Percentiles rank a stretch among this genome's conserved stretches.
These are phyloP conservation scores for Lipomyces sp. DNA, from an alignment of 805 yeast genomes.

Conservation along the genomic window DNA sequence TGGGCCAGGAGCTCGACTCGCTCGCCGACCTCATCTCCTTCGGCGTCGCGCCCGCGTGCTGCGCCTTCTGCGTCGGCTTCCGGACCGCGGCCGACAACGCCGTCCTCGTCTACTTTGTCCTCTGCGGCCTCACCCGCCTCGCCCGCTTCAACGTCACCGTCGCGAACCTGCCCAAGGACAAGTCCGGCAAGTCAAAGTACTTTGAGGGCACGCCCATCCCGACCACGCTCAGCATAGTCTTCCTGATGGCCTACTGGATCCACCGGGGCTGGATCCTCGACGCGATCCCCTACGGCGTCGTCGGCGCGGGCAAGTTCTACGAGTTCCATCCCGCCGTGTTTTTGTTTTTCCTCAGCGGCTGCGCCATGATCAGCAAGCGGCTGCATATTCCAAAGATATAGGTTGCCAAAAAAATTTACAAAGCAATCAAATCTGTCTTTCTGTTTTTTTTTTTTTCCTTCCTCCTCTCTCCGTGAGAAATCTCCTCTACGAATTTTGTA, in stretches of 20 bases:
- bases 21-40: slow-evolving; percentile 87
- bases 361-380: slow-evolving; percentile 87
- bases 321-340: slow-evolving; percentile 74
- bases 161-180: slow-evolving; percentile 85
- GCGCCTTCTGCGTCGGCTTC: slow-evolving; percentile 88
- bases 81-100: slow-evolving; percentile 78
- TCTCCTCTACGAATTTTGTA: too few relatives aligned
- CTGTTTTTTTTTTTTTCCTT: too few relatives aligned
- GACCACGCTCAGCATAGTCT: slow-evolving; percentile 72
- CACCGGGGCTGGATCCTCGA: slow-evolving; percentile 43
- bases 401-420: too few relatives aligned
- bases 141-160: slow-evolving; percentile 96
- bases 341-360: slow-evolving; percentile 74
- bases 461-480: too few relatives aligned
- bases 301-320: slow-evolving; percentile 51
- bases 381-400: slow-evolving; percentile 85
- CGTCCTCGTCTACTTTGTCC: slow-evolving; percentile 74
- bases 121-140: slow-evolving; percentile 89
- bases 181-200: slow-evolving; percentile 76
- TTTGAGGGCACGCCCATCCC: slow-evolving; percentile 98
- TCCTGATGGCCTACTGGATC: slow-evolving; percentile 66
- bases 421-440: too few relatives aligned
- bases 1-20: slow-evolving; percentile 98
- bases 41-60: slow-evolving; percentile 92
- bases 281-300: slow-evolving; percentile 64